phyloP scores from a whole-genome alignment of 768 basidiomycete species.

The Russula dissimulans region DNA sequence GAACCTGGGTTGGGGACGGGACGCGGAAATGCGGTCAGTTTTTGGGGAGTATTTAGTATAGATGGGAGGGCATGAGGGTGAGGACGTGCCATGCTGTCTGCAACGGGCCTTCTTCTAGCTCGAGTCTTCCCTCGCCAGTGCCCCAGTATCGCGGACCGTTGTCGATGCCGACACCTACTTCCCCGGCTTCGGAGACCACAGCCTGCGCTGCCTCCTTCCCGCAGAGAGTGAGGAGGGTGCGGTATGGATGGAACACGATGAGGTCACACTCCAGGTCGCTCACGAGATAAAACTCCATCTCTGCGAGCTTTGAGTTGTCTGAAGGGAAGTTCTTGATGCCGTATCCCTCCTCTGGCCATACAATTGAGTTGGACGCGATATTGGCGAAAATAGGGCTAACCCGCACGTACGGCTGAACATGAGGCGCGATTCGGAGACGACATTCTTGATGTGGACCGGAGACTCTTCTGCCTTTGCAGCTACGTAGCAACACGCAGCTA shows the following conservation, averaged over 20 bases:
- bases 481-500: slow-evolving; percentile 90
- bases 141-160: slow-evolving; percentile 68
- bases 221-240: slow-evolving; percentile 72
- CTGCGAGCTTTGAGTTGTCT: slow-evolving; percentile 87
- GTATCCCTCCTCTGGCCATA: slow-evolving; percentile 48
- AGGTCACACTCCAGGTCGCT: slow-evolving; percentile 95
- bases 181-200: slow-evolving; percentile 46
- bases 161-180: slow-evolving; percentile 45
- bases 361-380: not conserved
- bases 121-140: slow-evolving; percentile 68
- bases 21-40: not conserved
- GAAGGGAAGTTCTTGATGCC: slow-evolving; percentile 72
- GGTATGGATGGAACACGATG: slow-evolving; percentile 89
- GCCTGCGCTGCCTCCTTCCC: slow-evolving; percentile 43
- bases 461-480: slow-evolving; percentile 97
- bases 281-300: slow-evolving; percentile 98
- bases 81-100: slow-evolving; percentile 81
- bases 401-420: slow-evolving; percentile 58
- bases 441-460: slow-evolving; percentile 88
- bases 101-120: slow-evolving; percentile 63
- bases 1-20: slow-evolving; percentile 46
- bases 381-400: too few relatives aligned
- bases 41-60: not conserved
- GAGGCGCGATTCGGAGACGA: slow-evolving; percentile 72
- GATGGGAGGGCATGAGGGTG: not conserved